phyloP scores from a whole-genome alignment of 164 flowering plant genomes.

The Akebia trifoliata region DNA sequence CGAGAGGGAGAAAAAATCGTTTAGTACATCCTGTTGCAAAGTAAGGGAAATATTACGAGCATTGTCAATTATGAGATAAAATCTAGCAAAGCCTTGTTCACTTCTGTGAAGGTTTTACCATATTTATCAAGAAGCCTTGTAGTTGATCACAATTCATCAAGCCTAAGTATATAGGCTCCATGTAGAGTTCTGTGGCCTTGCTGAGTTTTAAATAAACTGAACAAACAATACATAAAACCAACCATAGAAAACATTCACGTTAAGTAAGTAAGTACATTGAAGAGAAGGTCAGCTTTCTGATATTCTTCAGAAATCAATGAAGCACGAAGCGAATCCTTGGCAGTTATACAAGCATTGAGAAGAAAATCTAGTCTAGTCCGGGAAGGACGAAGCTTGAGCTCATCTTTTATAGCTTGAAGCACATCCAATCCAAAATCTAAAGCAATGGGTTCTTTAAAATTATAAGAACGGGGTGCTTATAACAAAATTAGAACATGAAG shows the following conservation, averaged over 20 bases:
- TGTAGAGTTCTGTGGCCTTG: too few relatives aligned
- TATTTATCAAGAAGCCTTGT: not conserved
- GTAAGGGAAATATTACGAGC: not conserved
- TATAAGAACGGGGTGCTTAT: too few relatives aligned
- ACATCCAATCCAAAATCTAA: conserved; percentile 56
- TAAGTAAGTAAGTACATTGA: conserved; percentile 51
- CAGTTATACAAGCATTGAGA: conserved; percentile 63
- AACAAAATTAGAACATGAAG: too few relatives aligned
- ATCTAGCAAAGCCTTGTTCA: too few relatives aligned
- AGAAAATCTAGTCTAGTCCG: conserved; percentile 83
- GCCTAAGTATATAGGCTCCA: not conserved
- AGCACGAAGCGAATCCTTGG: conserved; percentile 45
- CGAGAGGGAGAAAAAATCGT: too few relatives aligned
- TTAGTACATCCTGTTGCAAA: not conserved
- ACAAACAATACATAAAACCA: not conserved
- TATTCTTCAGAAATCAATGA: conserved; percentile 69
- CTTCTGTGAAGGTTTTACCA: not conserved
- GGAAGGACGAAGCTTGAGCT: conserved; percentile 53
- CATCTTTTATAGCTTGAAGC: conserved; percentile 52
- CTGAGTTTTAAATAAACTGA: too few relatives aligned
- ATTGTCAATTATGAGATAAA: too few relatives aligned
- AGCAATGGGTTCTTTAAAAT: conserved; percentile 37
- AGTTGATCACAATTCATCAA: not conserved
- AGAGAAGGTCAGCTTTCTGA: conserved; percentile 47
- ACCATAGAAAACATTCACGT: conserved; percentile 22